Conservation (phyloP, 495 filamentous ascomycete species). For the Podospora appendiculata region DNA sequence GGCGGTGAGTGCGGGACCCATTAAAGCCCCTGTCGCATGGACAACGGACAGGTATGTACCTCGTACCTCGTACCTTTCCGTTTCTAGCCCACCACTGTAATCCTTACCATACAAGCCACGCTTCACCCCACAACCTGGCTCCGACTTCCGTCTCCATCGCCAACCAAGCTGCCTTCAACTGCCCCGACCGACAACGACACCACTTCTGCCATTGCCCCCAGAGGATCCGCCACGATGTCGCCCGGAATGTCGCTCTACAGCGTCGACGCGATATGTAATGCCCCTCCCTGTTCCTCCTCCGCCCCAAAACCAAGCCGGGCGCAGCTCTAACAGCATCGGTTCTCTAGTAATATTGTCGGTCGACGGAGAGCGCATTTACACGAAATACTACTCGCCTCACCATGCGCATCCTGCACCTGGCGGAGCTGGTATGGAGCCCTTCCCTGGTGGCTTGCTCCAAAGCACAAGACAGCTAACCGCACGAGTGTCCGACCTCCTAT, state of each 20-base stretch:
- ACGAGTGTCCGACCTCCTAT: not conserved
- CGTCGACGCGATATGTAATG: constrained; percentile 76
- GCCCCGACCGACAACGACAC: not conserved
- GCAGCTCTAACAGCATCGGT: not conserved
- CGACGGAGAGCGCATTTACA: constrained; percentile 82
- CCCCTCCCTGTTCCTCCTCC: not conserved
- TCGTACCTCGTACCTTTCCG: constrained; percentile 2
- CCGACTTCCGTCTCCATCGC: not conserved
- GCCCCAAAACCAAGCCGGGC: not conserved
- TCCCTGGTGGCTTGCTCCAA: not conserved
- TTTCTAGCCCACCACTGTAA: no score
- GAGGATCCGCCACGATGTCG: constrained; percentile 25
- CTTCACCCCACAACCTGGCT: constrained; percentile 17
- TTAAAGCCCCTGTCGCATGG: constrained; percentile 11
- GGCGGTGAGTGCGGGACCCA: constrained; percentile 1
- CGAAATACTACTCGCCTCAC: constrained; percentile 92
- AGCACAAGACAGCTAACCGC: not conserved
- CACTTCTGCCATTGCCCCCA: constrained; percentile 1
- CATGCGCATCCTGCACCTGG: constrained; percentile 44
- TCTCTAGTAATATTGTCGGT: constrained; percentile 55
- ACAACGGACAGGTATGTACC: constrained; percentile 12
- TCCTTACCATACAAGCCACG: constrained; percentile 15
- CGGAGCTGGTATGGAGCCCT: constrained; percentile 6
- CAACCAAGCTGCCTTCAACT: not conserved
- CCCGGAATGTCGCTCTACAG: constrained; percentile 76